These are phyloP conservation scores for Kwoniella botswanensis DNA, from an alignment of 768 basidiomycete genomes.

Conservation along the genomic window DNA sequence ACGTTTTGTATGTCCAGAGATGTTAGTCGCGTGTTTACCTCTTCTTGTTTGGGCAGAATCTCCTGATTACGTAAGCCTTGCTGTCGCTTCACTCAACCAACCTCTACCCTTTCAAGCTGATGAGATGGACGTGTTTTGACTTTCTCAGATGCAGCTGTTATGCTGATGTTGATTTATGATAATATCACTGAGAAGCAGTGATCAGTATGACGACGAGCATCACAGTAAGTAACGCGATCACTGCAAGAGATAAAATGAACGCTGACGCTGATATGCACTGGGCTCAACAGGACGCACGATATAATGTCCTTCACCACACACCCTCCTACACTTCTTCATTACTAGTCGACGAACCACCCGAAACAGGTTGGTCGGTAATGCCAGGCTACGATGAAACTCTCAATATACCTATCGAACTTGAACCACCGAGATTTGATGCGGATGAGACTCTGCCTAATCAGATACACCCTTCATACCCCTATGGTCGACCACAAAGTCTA, in stretches of 20 bases:
- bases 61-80: not conserved
- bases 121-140: not conserved
- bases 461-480: constrained; percentile 48
- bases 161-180: not conserved
- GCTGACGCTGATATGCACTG: not conserved
- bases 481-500: constrained; percentile 37
- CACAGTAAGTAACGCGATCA: constrained; percentile 28
- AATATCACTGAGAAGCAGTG: not conserved
- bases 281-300: constrained; percentile 45
- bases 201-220: constrained; percentile 41
- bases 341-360: constrained; percentile 44
- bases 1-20: not conserved
- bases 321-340: constrained; percentile 36
- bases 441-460: constrained; percentile 48
- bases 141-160: not conserved
- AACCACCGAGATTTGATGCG: constrained; percentile 47
- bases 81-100: not conserved
- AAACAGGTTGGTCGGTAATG: constrained; percentile 54
- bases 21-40: constrained; percentile 14
- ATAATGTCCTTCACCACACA: constrained; percentile 46
- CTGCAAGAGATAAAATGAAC: not conserved
- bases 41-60: constrained; percentile 4
- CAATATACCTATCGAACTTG: constrained; percentile 41
- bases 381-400: constrained; percentile 52
- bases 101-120: not conserved